phyloP scores from a whole-genome alignment of 2,329 filamentous ascomycete species.

The Trichoderma atrobrunneum region DNA sequence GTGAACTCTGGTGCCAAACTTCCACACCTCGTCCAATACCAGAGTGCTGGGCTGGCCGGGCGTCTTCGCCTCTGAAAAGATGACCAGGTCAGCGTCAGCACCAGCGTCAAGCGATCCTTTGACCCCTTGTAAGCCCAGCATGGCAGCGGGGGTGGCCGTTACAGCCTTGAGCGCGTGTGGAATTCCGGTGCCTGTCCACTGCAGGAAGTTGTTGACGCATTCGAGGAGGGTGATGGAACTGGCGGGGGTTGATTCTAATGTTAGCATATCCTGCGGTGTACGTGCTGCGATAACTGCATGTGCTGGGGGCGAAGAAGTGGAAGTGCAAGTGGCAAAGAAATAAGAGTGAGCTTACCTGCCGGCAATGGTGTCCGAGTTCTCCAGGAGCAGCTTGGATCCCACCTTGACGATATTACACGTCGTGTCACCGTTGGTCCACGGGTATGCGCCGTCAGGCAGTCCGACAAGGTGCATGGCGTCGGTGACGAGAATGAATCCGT shows the following conservation, averaged over 20 bases:
- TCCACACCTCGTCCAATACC: constrained; percentile 74
- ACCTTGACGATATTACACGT: constrained; percentile 64
- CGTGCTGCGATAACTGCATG: background rate
- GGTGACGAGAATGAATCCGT: constrained; percentile 83
- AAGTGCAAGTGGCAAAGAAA: background rate
- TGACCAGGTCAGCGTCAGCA: constrained; percentile 66
- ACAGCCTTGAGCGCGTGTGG: constrained; percentile 69
- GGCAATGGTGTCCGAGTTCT: constrained; percentile 76
- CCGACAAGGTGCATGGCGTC: constrained; percentile 89
- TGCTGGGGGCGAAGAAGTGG: background rate
- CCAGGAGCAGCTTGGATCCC: constrained; percentile 69
- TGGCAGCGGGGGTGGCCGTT: constrained; percentile 71
- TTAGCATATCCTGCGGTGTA: background rate
- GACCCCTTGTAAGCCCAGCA: constrained; percentile 64
- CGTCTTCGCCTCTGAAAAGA: constrained; percentile 59
- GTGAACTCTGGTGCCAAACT: constrained; percentile 62
- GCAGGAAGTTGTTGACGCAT: constrained; percentile 77
- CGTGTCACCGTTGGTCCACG: constrained; percentile 73
- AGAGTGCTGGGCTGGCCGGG: constrained; percentile 49
- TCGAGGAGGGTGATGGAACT: constrained; percentile 73
- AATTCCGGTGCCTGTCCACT: constrained; percentile 67
- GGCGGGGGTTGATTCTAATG: background rate
- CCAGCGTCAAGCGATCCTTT: constrained; percentile 67
- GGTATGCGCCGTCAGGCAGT: constrained; percentile 77
- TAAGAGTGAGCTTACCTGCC: constrained; percentile 55